phyloP scores from a whole-genome alignment of 768 basidiomycete species.

The Naganishia friedmannii region DNA sequence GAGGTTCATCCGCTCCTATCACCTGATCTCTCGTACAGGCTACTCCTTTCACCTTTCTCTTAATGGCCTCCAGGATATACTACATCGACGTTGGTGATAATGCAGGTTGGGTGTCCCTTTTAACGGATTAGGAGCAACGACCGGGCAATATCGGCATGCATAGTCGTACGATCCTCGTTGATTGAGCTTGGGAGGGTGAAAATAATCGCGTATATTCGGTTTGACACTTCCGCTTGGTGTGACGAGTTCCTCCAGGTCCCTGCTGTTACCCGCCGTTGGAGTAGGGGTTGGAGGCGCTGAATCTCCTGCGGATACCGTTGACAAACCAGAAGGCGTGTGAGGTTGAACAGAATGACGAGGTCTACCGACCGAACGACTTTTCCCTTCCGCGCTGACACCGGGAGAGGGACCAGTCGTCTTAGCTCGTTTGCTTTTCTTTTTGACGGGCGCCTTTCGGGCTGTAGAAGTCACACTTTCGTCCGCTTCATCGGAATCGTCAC shows the following conservation, averaged over 20 bases:
- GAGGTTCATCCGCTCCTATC: neutral
- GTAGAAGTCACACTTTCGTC: too few species aligned
- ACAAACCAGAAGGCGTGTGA: too few species aligned
- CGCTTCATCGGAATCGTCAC: too few species aligned
- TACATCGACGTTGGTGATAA: neutral
- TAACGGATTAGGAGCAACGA: neutral
- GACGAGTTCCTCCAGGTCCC: too few species aligned
- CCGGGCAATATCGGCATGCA: neutral
- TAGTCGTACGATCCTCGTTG: conserved; percentile 1
- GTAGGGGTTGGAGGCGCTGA: neutral
- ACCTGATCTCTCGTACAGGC: neutral
- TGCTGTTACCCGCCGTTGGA: neutral
- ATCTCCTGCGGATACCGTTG: neutral
- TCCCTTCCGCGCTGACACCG: too few species aligned
- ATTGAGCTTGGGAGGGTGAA: neutral
- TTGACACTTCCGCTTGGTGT: too few species aligned
- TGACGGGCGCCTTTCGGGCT: too few species aligned
- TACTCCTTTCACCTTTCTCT: neutral
- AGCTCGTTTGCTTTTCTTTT: too few species aligned
- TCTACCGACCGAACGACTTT: too few species aligned
- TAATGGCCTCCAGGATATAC: neutral
- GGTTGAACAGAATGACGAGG: too few species aligned
- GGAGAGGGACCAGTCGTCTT: too few species aligned
- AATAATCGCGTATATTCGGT: neutral
- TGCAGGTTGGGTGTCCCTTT: neutral